Conservation (phyloP, 331 rosid species). For the Spiraea crenata region DNA sequence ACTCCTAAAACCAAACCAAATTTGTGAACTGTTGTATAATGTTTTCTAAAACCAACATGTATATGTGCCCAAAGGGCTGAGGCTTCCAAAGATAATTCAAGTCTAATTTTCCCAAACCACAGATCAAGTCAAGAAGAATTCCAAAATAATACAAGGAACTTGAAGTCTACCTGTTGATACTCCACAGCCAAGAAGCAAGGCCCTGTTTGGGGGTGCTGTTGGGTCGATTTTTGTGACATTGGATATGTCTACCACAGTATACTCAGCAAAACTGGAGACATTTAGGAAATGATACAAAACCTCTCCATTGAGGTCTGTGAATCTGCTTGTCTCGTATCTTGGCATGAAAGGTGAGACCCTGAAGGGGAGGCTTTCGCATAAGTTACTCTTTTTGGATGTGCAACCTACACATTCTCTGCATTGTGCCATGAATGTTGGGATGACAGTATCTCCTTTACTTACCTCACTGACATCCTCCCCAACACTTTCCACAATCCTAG, state of each 20-base stretch:
- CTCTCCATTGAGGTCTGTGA: conserved; percentile 69
- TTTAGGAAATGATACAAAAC: conserved; percentile 59
- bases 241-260: conserved; percentile 72
- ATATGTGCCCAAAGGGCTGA: neutral
- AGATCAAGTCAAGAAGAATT: neutral
- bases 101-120: neutral
- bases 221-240: conserved; percentile 60
- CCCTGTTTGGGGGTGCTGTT: conserved; percentile 52
- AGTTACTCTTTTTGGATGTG: conserved; percentile 66
- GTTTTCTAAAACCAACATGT: neutral
- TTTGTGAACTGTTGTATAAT: neutral
- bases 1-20: conserved; percentile 52
- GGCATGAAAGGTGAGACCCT: conserved; percentile 56
- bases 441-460: conserved; percentile 61
- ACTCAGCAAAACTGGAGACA: conserved; percentile 81
- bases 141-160: neutral
- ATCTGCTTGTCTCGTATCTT: conserved; percentile 61
- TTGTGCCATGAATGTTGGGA: conserved; percentile 68
- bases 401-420: conserved; percentile 76
- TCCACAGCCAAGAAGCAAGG: conserved; percentile 86
- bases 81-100: neutral
- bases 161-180: conserved; percentile 64
- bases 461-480: conserved; percentile 70
- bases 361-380: conserved; percentile 68
- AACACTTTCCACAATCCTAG: conserved; percentile 82